Evolutionary conservation across 192 early-diverging fungal genomes (phyloP), one percentile per base, ranked within the genome.

Genomic region (Backusella parvicylindrica): DNA sequence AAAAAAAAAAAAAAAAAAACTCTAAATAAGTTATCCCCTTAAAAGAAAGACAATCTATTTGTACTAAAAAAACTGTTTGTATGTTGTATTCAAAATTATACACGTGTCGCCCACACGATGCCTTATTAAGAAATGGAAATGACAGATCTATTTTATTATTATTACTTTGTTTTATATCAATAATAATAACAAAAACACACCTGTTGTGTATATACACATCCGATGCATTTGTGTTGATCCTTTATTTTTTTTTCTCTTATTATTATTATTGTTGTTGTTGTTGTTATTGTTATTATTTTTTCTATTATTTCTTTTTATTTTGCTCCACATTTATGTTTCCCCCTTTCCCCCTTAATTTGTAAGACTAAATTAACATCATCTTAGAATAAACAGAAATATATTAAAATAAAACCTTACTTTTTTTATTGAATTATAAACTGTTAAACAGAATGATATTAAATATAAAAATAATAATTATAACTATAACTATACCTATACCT

Each of bases 321-420:
- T 47, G 43, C 43, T 47, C 43, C 43, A 47, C 43, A 41, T 13
- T 41, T 41, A 50, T 50, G 49, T 50, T 50, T 50, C n/a, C 53
- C 53, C 53, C 23, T 60, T 60, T 60, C 23, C 53, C 53, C 53
- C 26, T 60, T 28, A 60, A 60, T 60, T 60, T 60, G 26, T 13
- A 60, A 60, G 53, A 60, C 53, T 60, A 60, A 60, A 60, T 60
- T 60, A 60, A 60, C 53, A 60, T 60, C 6, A 26, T 26, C 23
- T 60, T 60, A 60, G 53, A 60, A 60, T 60, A 60, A 60, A 60
- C 50, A 60, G 53, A 60, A 26, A 60, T 60, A 60, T 28, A 60
- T 60, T 60, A 60, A 60, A 60, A 60, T 60, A 60, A 60, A 60
- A 60, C 43, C 43, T 47, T 47, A 60, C 53, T 28, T 60, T 60